These are phyloP conservation scores for Porcisia hertigi DNA, from an alignment of 208 protist species.

Conservation along the genomic window DNA sequence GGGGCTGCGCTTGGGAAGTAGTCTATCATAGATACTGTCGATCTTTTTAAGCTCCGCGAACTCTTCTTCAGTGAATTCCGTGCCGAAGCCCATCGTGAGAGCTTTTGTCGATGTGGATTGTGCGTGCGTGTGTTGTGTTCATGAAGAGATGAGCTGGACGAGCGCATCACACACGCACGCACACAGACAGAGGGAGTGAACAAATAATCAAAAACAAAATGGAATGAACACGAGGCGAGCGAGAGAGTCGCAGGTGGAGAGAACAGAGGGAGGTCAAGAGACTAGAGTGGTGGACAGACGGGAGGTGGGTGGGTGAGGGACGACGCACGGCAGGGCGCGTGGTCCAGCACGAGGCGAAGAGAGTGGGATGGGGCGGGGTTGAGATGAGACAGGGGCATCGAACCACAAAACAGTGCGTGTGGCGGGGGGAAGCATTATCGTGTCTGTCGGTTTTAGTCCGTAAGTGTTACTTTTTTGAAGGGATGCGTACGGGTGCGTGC, in stretches of 20 bases:
- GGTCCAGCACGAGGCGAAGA: not conserved
- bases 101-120: not conserved
- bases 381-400: no score
- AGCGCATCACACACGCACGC: not conserved
- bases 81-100: conserved; percentile 19
- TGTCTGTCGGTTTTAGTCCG: not conserved
- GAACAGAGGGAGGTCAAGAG: not conserved
- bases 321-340: not conserved
- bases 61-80: conserved; percentile 25
- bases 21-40: conserved; percentile 14
- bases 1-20: conserved; percentile 8
- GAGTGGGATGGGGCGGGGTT: not conserved
- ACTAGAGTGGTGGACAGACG: not conserved
- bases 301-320: no score
- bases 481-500: no score
- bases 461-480: no score
- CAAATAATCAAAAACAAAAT: no score
- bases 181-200: not conserved
- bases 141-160: not conserved
- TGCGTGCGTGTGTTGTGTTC: not conserved
- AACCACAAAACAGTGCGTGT: no score
- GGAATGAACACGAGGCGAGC: not conserved
- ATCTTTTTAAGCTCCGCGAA: conserved; percentile 23
- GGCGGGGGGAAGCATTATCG: not conserved
- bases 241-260: not conserved